Evolutionary conservation across 768 basidiomycete genomes (phyloP).

Genomic region (Pilatotrama ljubarskyi): DNA sequence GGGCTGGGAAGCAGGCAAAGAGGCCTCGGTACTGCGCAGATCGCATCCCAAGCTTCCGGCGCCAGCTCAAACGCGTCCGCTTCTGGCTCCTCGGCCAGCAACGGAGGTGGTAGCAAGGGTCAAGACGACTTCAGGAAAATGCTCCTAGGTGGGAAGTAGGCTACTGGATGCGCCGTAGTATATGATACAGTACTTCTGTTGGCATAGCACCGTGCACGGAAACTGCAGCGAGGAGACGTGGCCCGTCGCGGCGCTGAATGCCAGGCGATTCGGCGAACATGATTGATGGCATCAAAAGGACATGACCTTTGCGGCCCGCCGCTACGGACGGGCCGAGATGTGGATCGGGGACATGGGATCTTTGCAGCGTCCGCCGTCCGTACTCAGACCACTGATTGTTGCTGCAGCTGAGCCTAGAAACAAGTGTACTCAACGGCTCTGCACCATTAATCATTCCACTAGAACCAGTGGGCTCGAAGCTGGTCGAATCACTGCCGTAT

Average conservation of each 20-base stretch:
- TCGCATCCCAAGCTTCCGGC: conserved; percentile 3
- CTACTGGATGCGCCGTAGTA: neutral
- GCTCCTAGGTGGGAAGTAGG: conserved; percentile 42
- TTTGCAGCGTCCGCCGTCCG: too few species aligned
- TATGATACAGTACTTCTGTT: neutral
- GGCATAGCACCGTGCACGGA: neutral
- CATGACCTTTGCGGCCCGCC: neutral
- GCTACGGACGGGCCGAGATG: neutral
- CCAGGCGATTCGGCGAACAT: neutral
- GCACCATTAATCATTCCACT: neutral
- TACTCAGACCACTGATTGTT: too few species aligned
- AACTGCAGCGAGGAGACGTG: too few species aligned
- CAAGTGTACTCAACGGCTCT: neutral
- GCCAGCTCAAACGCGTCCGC: conserved; percentile 19
- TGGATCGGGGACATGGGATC: neutral
- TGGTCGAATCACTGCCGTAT: conserved; percentile 10
- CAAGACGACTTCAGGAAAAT: conserved; percentile 90
- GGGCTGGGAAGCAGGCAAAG: conserved; percentile 62
- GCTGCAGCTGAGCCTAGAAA: too few species aligned
- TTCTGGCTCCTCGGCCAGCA: conserved; percentile 26
- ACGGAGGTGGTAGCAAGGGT: conserved; percentile 42
- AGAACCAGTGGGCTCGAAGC: neutral
- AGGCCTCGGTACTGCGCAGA: conserved; percentile 14
- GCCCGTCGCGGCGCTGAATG: neutral
- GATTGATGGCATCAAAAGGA: neutral